These are phyloP conservation scores for Phialophora macrospora DNA, from an alignment of 2,329 filamentous ascomycete species.

Conservation along the genomic window DNA sequence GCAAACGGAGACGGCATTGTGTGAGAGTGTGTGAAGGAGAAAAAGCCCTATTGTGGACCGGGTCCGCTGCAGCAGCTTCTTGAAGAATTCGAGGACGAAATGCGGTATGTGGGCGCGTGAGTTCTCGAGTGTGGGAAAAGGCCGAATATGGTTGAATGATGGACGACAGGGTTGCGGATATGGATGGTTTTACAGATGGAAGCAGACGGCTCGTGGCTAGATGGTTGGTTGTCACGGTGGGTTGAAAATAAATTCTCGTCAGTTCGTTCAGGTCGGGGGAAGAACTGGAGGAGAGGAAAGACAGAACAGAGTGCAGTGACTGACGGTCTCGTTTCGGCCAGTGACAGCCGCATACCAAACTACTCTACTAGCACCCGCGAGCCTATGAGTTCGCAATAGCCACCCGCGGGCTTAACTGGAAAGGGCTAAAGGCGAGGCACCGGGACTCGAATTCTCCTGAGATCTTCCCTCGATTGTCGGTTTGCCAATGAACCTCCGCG, in stretches of 20 bases:
- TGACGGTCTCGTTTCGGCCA: slow-evolving; percentile 3
- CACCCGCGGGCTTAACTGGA: slow-evolving; percentile 14
- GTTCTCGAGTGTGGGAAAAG: slow-evolving; percentile 12
- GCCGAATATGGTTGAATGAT: slow-evolving; percentile 8
- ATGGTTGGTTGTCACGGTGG: slow-evolving; percentile 14
- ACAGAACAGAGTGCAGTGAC: slow-evolving; percentile 12
- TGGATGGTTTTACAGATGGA: slow-evolving; percentile 21
- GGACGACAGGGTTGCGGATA: slow-evolving; percentile 15
- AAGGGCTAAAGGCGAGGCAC: slow-evolving; percentile 8
- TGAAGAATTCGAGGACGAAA: slow-evolving; percentile 14
- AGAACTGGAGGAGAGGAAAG: slow-evolving; percentile 18
- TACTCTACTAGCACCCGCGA: background rate
- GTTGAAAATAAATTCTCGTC: slow-evolving; percentile 29
- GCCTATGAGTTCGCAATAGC: background rate
- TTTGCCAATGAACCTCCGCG: slow-evolving; percentile 11
- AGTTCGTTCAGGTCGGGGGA: slow-evolving; percentile 14
- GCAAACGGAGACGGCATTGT: slow-evolving; percentile 75
- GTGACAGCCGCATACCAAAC: slow-evolving; percentile 1
- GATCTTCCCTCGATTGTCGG: slow-evolving; percentile 15
- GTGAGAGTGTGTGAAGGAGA: slow-evolving; percentile 1
- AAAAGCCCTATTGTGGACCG: slow-evolving; percentile 12
- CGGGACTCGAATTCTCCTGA: slow-evolving; percentile 18
- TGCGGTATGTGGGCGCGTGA: slow-evolving; percentile 30
- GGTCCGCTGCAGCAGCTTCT: slow-evolving; percentile 19
- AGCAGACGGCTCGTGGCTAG: slow-evolving; percentile 20